Conservation (phyloP, 768 basidiomycete genomes). For the Lactifluus pinguis region DNA sequence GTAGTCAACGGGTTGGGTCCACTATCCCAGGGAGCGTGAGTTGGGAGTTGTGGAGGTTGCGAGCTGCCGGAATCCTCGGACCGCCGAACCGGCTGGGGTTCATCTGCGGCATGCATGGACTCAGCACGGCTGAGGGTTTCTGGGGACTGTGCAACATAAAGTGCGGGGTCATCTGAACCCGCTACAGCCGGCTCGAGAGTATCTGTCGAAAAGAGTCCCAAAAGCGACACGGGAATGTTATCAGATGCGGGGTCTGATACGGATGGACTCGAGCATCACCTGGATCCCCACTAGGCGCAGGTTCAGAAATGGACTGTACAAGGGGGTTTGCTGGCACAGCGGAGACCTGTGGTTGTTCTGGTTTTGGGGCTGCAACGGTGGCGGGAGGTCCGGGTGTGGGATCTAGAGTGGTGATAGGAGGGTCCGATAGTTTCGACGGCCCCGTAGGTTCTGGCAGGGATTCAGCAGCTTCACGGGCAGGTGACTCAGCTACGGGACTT, state of each 20-base stretch:
- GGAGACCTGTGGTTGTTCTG: neutral
- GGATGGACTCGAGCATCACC: no score
- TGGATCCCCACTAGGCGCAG: no score
- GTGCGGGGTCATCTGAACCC: constrained; percentile 12
- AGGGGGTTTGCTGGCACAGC: neutral
- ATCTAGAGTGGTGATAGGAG: constrained; percentile 11
- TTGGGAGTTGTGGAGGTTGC: constrained; percentile 6
- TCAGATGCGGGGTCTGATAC: no score
- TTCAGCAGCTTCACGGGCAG: constrained; percentile 46
- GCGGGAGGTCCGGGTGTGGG: constrained; percentile 5
- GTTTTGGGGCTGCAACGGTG: neutral
- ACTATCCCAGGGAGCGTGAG: neutral
- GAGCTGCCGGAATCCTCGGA: constrained; percentile 13
- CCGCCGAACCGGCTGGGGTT: constrained; percentile 16
- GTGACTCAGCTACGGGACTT: constrained; percentile 65
- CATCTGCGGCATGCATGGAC: constrained; percentile 6
- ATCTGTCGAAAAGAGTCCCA: no score
- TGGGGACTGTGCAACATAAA: constrained; percentile 14
- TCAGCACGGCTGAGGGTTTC: constrained; percentile 19
- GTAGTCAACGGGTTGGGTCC: neutral
- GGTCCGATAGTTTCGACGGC: constrained; percentile 23
- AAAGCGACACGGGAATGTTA: no score
- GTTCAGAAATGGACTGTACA: neutral
- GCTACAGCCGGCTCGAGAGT: neutral
- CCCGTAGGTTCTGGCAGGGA: constrained; percentile 16